These are phyloP conservation scores for Sporisorium exsertum DNA, from an alignment of 1,284 basidiomycete species.

Conservation along the genomic window DNA sequence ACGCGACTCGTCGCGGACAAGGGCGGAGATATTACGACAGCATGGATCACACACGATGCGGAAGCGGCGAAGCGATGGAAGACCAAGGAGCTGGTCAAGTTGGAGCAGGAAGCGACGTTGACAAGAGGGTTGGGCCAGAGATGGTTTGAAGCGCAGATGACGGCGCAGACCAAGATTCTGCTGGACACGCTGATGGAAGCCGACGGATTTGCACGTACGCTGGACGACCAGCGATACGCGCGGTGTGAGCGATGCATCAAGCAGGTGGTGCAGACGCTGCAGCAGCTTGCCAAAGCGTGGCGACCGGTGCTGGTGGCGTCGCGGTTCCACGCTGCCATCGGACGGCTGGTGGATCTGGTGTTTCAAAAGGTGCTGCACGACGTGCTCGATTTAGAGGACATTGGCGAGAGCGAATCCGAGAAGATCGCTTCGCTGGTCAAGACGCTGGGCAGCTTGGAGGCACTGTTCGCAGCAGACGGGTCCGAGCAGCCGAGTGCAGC, in stretches of 20 bases:
- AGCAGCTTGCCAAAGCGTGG: conserved; percentile 77
- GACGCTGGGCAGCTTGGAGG: conserved; percentile 80
- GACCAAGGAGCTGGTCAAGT: conserved; percentile 20
- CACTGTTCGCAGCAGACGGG: conserved; percentile 78
- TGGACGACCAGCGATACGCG: conserved; percentile 80
- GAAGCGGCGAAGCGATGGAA: conserved; percentile 27
- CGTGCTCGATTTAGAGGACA: conserved; percentile 84
- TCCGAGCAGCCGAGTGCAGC: conserved; percentile 41
- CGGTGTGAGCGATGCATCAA: conserved; percentile 81
- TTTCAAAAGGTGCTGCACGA: conserved; percentile 79
- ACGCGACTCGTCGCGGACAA: conserved; percentile 46
- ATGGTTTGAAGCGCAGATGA: conserved; percentile 58
- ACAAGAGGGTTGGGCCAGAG: conserved; percentile 48
- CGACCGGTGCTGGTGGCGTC: conserved; percentile 74
- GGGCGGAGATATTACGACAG: conserved; percentile 64
- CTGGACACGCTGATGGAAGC: conserved; percentile 75
- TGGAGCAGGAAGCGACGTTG: conserved; percentile 45
- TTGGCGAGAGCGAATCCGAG: conserved; percentile 89
- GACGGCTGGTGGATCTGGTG: conserved; percentile 80
- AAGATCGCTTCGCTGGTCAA: conserved; percentile 83
- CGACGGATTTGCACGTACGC: conserved; percentile 79
- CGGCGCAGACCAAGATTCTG: conserved; percentile 71
- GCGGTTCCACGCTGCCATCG: conserved; percentile 72
- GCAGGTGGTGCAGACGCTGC: conserved; percentile 77
- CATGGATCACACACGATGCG: conserved; percentile 18